Evolutionary conservation across 2,329 filamentous ascomycete species (phyloP).

Genomic region (Blumeria hordei): DNA sequence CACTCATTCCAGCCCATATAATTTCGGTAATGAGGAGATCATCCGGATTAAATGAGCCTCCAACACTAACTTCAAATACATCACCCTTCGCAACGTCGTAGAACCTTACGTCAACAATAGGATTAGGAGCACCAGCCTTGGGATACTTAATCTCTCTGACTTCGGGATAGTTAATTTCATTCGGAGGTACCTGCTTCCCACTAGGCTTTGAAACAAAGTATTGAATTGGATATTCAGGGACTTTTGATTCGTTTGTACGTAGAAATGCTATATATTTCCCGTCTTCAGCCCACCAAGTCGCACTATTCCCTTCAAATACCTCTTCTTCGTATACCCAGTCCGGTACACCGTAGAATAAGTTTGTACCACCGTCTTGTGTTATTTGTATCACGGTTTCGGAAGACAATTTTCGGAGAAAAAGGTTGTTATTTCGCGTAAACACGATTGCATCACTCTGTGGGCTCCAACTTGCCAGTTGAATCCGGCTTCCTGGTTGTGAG

Average conservation of each 20-base stretch:
- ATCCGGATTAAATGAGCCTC: slow-evolving; percentile 54
- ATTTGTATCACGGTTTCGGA: slow-evolving; percentile 26
- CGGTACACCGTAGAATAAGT: slow-evolving; percentile 86
- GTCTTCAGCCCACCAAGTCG: slow-evolving; percentile 87
- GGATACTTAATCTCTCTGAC: slow-evolving; percentile 88
- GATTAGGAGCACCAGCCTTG: slow-evolving; percentile 84
- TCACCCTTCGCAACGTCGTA: slow-evolving; percentile 62
- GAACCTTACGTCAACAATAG: slow-evolving; percentile 66
- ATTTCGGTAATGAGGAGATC: slow-evolving; percentile 83
- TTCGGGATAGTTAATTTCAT: slow-evolving; percentile 76
- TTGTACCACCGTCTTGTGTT: slow-evolving; percentile 63
- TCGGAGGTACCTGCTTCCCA: slow-evolving; percentile 38
- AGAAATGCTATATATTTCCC: slow-evolving; percentile 79
- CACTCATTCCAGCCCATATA: slow-evolving; percentile 54
- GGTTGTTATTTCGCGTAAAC: slow-evolving; percentile 79
- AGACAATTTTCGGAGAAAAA: slow-evolving; percentile 50
- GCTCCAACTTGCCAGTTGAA: slow-evolving; percentile 79
- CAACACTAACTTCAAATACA: slow-evolving; percentile 55
- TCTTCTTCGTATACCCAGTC: slow-evolving; percentile 93
- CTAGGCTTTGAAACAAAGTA: slow-evolving; percentile 81
- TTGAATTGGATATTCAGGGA: slow-evolving; percentile 78
- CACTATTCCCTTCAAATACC: slow-evolving; percentile 54
- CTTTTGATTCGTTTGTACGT: slow-evolving; percentile 75
- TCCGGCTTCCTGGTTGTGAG: slow-evolving; percentile 31
- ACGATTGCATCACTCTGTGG: slow-evolving; percentile 66